Evolutionary conservation across 164 flowering plant species (phyloP), one percentile per base, ranked within the genome.

Genomic region (Euptelea pleiosperma): DNA sequence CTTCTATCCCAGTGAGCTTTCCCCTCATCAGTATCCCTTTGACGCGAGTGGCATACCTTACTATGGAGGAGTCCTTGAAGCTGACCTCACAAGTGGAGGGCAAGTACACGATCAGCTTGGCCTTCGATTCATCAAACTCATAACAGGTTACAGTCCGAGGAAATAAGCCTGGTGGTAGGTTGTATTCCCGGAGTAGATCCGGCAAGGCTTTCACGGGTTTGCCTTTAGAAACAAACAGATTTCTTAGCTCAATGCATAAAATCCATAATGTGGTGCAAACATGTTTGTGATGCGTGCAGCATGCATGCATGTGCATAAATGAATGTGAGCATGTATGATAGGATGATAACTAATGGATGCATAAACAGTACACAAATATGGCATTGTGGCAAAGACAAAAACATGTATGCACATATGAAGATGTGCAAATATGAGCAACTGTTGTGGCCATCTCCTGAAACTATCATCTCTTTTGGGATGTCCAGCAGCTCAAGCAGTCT

Each of bases 121-220:
- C 74, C 71, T 78, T 89, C 22, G 82, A 3, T 60, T 78, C 92
- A 50, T 89, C 97, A 55, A 87, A 89, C 53, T 93, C 98, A 12
- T 86, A 89, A 30, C 89, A 84, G 33, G 74, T 82, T 63, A 93
- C 78, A 79, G 83, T 87, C 64, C 69, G 77, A 25, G 97, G 98
- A 54, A 93, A 93, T 29, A 93, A 85, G 14, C 98, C 98, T 3
- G 84, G 72, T 30, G 77, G 77, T 34, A 73, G 54, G 26, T 64
- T 59, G 50, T 62, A 57, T 4, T 73, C 73, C 24, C 62, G 67
- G 18, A 73, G 70, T 21, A 73, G 71, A 51, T 73, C 77, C 21
- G 77, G 71, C 53, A 69, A 60, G 30, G 65, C 36, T 61, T 87
- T 93, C 39, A 30, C 29, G 16, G 91, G 91, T 67, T 86, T 87